Evolutionary conservation across 495 filamentous ascomycete species (phyloP), one percentile per base, ranked within the genome.

Genomic region (Hypoxylon cercidicola): DNA sequence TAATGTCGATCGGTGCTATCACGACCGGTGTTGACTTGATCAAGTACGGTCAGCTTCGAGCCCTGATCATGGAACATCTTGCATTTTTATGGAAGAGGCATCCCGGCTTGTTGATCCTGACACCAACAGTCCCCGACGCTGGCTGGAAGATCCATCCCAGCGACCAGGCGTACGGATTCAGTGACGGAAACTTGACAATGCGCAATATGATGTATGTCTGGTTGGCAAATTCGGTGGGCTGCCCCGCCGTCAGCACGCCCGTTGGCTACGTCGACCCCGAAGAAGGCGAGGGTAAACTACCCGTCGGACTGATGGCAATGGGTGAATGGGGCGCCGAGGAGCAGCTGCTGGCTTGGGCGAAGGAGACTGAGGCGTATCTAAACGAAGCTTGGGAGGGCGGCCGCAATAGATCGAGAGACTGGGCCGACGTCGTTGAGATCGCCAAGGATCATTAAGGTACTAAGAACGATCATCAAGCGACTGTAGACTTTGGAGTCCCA

Each of bases 301-400:
- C 94, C 0, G 81, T 97, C 20, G 92, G 92, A n/a, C 56, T 97
- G 55, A 94, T 93, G 90, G 94, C 87, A 2, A 91, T 94, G 87
- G 87, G 84, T 0, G 90, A 96, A 75, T 97, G 94, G 94, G 93
- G 93, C 0, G 79, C 74, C 11, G 94, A 97, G 74, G 93, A 96
- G 67, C 84, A 83, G 37, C 74, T 97, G 72, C 76, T 97, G 46
- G 85, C 78, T 50, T 93, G 89, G 78, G 93, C 91, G 48, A 83
- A 82, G 55, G 88, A 90, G 69, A 82, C 80, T 0, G 92, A 96
- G 78, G 69, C 65, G 53, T 81, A 77, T 46, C 46, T 83, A 34
- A 74, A 78, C 49, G 71, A 61, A 6, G 54, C 37, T n/a, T 73
- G 74, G 35, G 60, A 69, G 4, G 78, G 78, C 0, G 80, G 80